Evolutionary conservation across 306 rosid species (phyloP).

Genomic region (Heteromeles arbutifolia): DNA sequence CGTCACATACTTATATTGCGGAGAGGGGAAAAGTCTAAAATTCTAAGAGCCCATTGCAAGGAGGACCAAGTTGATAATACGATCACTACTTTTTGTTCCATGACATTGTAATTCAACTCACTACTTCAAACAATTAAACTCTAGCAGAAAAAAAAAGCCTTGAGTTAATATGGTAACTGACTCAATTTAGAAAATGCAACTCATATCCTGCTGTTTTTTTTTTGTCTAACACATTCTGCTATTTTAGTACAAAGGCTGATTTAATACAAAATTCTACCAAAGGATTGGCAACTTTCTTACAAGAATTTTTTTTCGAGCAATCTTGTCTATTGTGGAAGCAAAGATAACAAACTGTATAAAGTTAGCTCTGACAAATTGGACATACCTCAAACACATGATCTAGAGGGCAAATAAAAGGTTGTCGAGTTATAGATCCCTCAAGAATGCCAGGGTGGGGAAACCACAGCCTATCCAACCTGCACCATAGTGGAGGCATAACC

Average conservation of each 20-base stretch:
- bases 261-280: background rate
- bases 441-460: conserved; percentile 92
- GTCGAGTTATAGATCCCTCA: conserved; percentile 83
- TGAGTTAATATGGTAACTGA: background rate
- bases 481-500: conserved; percentile 99
- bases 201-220: background rate
- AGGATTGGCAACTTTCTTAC: background rate
- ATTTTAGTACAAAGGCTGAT: background rate
- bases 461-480: conserved; percentile 97
- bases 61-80: background rate
- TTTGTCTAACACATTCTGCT: background rate
- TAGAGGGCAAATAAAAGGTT: conserved; percentile 90
- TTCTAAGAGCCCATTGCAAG: background rate
- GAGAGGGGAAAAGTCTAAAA: background rate
- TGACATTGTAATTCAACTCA: background rate
- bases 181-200: background rate
- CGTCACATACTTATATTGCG: background rate
- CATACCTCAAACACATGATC: conserved; percentile 98
- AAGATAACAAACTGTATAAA: conserved; percentile 6
- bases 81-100: background rate
- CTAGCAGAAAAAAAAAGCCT: background rate
- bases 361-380: conserved; percentile 12
- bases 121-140: background rate
- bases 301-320: background rate
- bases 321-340: background rate